Evolutionary conservation across 1,284 basidiomycete genomes (phyloP), one percentile per base, ranked within the genome.

Genomic region (Moesziomyces globuligerus): DNA sequence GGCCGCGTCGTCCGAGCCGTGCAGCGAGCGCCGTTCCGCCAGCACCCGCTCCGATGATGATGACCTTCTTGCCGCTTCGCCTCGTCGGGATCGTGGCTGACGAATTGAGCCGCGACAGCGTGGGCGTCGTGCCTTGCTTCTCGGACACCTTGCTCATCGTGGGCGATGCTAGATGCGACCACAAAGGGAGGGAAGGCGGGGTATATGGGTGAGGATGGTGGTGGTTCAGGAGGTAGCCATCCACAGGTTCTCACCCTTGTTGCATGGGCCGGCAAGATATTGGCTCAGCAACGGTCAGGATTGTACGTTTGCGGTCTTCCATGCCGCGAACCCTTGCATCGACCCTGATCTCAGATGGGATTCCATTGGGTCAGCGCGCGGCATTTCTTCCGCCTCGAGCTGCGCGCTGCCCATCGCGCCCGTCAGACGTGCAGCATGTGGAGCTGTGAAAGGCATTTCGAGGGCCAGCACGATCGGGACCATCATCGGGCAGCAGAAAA

Each of bases 21-120:
- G 85, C 85, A 1, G 85, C 86, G 3, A 85, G 84, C 3, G 85
- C 78, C 24, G 83, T 83, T 6, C 86, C 86, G 13, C 86, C 86
- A 20, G 85, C 83, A 18, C 86, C 86, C 1, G 85, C 84, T 21
- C 86, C 86, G 48, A 76, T 75, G 70, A 80, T 73, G 48, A 79
- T 60, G 23, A 81, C 74, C n/a, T 66, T 65, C 45, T 76, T 78
- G 48, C 34, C 20, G 49, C 44, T 57, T 11, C 50, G 54, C 21
- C 34, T 45, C 23, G 45, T 20, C 1, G 52, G 48, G 6, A 44
- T 32, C 1, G 57, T 25, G 4, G 48, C 24, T 0, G 48, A 32
- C 13, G 64, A 67, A 37, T 37, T 60, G 20, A 44, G 9, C 7
- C 64, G 56, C 7, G 52, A 52, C 5, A 66, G 51, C 8, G 62